Conservation (phyloP, 345 rosid genomes). For the Arabidopsis thaliana region TAIR10.1 NC_003074.8:4365501-4366000, state of each 20-base stretch:
- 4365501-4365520: conserved; percentile 81
- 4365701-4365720: conserved; percentile 57
- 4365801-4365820: conserved; percentile 50
- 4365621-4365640: conserved; percentile 70
- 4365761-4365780: conserved; percentile 66
- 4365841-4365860: neutral
- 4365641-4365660: conserved; percentile 59
- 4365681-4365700: conserved; percentile 68
- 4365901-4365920: conserved; percentile 4
- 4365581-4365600: conserved; percentile 53
- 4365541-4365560: conserved; percentile 80
- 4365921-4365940: conserved; percentile 2
- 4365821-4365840: conserved; percentile 24
- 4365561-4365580: conserved; percentile 93
- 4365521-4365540: conserved; percentile 78
- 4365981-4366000: conserved; percentile 17
- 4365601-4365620: conserved; percentile 56
- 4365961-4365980: conserved; percentile 12
- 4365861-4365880: conserved; percentile 21
- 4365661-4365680: conserved; percentile 59
- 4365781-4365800: conserved; percentile 67
- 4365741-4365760: conserved; percentile 67
- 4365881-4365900: conserved; percentile 1
- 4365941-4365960: neutral
- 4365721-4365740: conserved; percentile 54